Evolutionary conservation across 2,329 filamentous ascomycete species (phyloP), one percentile per base, ranked within the genome.

Genomic region (Phaeomoniella chlamydospora): DNA sequence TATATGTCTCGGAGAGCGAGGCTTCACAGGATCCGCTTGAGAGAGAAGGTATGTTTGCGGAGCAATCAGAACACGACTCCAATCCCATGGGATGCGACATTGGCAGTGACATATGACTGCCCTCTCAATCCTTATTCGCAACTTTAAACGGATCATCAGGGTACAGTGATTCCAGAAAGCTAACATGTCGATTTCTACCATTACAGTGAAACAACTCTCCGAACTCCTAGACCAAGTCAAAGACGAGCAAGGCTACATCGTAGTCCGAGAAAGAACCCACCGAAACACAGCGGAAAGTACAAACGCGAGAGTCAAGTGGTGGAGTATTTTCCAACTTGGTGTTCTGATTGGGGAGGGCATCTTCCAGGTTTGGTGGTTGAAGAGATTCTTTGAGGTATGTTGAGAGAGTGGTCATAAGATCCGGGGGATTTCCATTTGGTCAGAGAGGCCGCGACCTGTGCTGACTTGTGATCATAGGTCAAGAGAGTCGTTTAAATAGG

Each of bases 341-440:
- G 77, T 96, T 35, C 73, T 98, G 43, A 70, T 92, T 46, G 86
- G 81, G 51, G 85, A 96, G 67, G 90, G 86, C 41, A 67, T 94
- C 46, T 98, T 98, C 70, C 90, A 98, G 67, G 88, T 98, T 46
- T 98, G 90, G 88, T 98, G 90, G 87, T 63, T 98, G 57, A 90
- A 93, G 67, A 76, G 90, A 55, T 98, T 98, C 72, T 94, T 94
- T 55, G 87, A 94, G 77, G 76, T 78, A 55, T 43, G 61, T 45
- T 48, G 41, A 40, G n/a, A n/a, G n/a, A n/a, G n/a, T n/a, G n/a
- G n/a, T n/a, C n/a, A n/a, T n/a, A n/a, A n/a, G n/a, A n/a, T n/a
- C n/a, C n/a, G n/a, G n/a, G n/a, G n/a, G n/a, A n/a, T n/a, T n/a
- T n/a, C n/a, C n/a, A n/a, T n/a, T n/a, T n/a, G n/a, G n/a, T n/a